Percentiles rank a stretch among this genome's conserved stretches.
phyloP scores from a whole-genome alignment of 768 basidiomycete species.

The Coprinopsis sp. region DNA sequence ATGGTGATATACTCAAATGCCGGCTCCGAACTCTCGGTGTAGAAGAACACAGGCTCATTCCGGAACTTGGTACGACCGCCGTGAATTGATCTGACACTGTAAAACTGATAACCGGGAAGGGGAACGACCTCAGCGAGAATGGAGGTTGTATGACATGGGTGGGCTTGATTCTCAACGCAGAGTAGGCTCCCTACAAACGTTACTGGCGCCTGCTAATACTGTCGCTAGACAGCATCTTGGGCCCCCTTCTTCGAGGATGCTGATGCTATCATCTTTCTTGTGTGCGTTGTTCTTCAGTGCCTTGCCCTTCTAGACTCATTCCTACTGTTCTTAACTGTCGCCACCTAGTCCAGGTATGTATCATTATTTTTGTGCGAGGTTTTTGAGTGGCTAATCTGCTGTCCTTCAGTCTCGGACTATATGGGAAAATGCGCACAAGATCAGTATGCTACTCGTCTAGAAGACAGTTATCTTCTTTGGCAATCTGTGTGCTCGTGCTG shows the following conservation, averaged over 20 bases:
- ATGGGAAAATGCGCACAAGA: conserved; percentile 52
- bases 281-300: conserved; percentile 37
- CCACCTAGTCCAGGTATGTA: no score
- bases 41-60: conserved; percentile 55
- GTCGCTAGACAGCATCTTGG: conserved; percentile 63
- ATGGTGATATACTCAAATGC: conserved; percentile 65
- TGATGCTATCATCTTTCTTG: conserved; percentile 73
- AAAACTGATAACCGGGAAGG: no score
- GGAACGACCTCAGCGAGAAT: no score
- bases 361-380: no score
- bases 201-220: conserved; percentile 34
- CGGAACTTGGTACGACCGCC: not conserved
- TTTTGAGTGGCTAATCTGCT: no score
- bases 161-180: conserved; percentile 75
- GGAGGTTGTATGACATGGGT: conserved; percentile 50
- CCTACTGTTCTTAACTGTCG: no score
- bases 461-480: conserved; percentile 73
- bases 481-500: conserved; percentile 53
- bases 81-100: no score
- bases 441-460: conserved; percentile 57
- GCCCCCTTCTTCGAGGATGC: conserved; percentile 74
- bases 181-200: conserved; percentile 69
- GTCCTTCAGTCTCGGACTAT: conserved; percentile 44
- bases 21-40: conserved; percentile 66
- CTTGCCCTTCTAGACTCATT: not conserved